Base-by-base conservation (phyloP, 2,329 filamentous ascomycete species). In the Cercospora beticola region DNA sequence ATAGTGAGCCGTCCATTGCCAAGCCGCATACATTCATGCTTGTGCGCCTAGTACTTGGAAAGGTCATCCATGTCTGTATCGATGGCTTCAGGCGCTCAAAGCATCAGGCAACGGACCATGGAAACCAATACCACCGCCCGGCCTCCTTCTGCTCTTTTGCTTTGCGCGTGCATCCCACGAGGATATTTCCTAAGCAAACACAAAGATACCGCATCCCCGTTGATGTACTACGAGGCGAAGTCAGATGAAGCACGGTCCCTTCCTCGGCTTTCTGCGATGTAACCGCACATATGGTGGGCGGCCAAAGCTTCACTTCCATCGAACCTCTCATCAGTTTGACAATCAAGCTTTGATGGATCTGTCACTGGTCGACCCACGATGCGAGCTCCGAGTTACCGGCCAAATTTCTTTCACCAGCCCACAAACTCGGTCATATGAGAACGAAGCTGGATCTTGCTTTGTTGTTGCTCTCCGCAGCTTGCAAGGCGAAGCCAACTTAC, bases 301-400 rank as follows among this genome's bases (percentile, higher is more conserved):
- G 31, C 21, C 58, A 43, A 26, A 61, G 31, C 18, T 61, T 61
- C 31, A 9, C n/a, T 9, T 26, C 36, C 31, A 26, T 21, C 43
- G 58, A 40, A 16, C 31, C 58, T 61, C 18, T 61, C 33, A 36
- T 21, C 36, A 40, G 9, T 21, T 43, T 61, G 58, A 12, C 58
- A 61, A 61, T 61, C 31, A 33, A 43, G 12, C 18, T 36, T 40
- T 26, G 49, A 23, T 26, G 12, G 21, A 4, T 63, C 40, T 40
- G 49, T 28, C 58, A 68, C 33, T 43, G 30, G 33, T 14, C 64
- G 23, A 59, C 31, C 26, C 46, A 64, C 10, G 31, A 63, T 40
- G 23, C 62, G 36, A 61, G 58, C 58, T 40, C 18, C 16, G 18
- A 61, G 58, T 6, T 61, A 40, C 31, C 58, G 21, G 8, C 30